Evolutionary conservation across 306 rosid genomes (phyloP), one percentile per base, ranked within the genome.

Genomic region (Lotus japonicus): DNA sequence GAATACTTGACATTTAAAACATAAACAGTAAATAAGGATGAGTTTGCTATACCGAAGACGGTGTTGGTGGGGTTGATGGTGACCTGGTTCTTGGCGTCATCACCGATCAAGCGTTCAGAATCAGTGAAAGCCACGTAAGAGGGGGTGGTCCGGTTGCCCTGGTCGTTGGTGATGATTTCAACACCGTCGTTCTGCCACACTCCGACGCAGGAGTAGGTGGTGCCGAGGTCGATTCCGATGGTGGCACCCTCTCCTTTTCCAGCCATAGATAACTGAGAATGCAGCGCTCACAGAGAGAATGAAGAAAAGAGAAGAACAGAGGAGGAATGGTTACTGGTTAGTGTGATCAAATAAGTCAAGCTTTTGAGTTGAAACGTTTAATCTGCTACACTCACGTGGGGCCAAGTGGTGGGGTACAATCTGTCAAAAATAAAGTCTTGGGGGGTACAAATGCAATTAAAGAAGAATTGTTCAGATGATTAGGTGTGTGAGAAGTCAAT

Each of bases 21-120:
- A 21, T 21, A 21, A 21, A 21, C 26, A 21, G 1, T 21, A 21
- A 21, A 26, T 26, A 7, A 0, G 10, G 11, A 16, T 21, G 74
- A 21, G 26, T 1, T 1, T 21, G 26, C 26, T 21, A 21, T 77
- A 88, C 95, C 91, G 1, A 88, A 88, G 4, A 88, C 88, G 5
- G 95, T 81, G 83, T 85, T 88, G 26, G 48, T 68, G 0, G 95
- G 90, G 72, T 88, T 88, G 88, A 74, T 88, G 66, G 88, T 88
- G 74, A 83, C 90, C 61, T 88, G 95, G 61, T 88, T 85, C 88
- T 83, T 83, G 1, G 90, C 94, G 0, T 89, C 94, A 8, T 87
- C 90, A 17, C 90, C 94, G 55, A 85, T 83, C 74, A 87, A 68
- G 4, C 88, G 71, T 51, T 88, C 95, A 0, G 77, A 16, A 9